Conservation (phyloP, 73 alveolate genomes). For the Blepharisma japonicum region DNA sequence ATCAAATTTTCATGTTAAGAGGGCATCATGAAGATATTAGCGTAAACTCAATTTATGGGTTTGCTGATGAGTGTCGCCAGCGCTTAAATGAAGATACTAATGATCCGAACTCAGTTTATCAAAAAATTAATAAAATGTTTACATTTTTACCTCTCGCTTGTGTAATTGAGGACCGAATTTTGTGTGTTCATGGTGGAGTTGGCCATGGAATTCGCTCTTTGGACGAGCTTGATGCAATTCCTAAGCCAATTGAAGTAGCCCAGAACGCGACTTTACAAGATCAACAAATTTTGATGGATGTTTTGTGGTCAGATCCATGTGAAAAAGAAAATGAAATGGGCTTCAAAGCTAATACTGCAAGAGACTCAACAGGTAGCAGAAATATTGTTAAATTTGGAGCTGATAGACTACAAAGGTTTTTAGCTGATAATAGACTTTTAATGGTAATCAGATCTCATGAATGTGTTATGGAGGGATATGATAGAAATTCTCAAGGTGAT, state of each 20-base stretch:
- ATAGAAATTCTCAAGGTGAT: conserved; percentile 91
- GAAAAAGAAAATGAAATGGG: conserved; percentile 91
- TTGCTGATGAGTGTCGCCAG: conserved; percentile 90
- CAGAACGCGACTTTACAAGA: conserved; percentile 82
- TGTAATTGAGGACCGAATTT: conserved; percentile 76
- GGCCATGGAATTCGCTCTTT: conserved; percentile 73
- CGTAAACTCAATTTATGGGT: conserved; percentile 68
- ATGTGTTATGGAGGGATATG: conserved; percentile 96
- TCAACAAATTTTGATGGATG: conserved; percentile 81
- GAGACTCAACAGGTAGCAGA: conserved; percentile 43
- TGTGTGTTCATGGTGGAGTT: conserved; percentile 94
- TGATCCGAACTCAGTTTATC: conserved; percentile 79
- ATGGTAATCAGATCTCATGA: conserved; percentile 89
- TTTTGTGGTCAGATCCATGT: conserved; percentile 91
- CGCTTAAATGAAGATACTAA: conserved; percentile 94
- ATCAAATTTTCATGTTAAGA: conserved; percentile 67
- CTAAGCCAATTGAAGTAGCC: conserved; percentile 84
- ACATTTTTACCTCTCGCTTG: conserved; percentile 92
- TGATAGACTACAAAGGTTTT: conserved; percentile 87
- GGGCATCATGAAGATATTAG: conserved; percentile 65
- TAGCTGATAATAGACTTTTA: conserved; percentile 67
- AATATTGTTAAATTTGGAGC: conserved; percentile 93
- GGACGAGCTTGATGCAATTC: conserved; percentile 76
- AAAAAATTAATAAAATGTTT: conserved; percentile 82
- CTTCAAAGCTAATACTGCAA: conserved; percentile 46